Conservation (phyloP, 2,329 filamentous ascomycete genomes). For the Onygena corvina region DNA sequence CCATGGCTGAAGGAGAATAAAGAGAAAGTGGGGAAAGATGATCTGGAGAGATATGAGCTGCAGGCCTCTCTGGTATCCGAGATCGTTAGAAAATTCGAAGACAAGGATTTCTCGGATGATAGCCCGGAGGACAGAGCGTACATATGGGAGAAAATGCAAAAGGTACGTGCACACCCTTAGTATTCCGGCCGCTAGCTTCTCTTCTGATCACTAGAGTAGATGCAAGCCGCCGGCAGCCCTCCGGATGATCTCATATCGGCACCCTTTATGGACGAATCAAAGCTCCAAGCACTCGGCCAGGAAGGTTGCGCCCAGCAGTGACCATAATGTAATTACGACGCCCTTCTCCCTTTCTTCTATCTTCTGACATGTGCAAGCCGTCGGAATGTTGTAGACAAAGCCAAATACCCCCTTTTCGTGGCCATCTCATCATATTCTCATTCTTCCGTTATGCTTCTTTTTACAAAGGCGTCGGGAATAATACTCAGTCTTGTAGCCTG, state of each 20-base stretch:
- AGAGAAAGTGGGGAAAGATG: slow-evolving; percentile 49
- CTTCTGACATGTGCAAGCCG: neutral
- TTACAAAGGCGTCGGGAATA: too few relatives aligned
- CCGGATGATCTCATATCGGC: slow-evolving; percentile 67
- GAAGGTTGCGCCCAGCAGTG: slow-evolving; percentile 54
- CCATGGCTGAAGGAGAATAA: slow-evolving; percentile 74
- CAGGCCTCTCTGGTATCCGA: slow-evolving; percentile 70
- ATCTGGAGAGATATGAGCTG: slow-evolving; percentile 66
- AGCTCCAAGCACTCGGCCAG: slow-evolving; percentile 55
- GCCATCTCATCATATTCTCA: too few relatives aligned
- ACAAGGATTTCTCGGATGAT: slow-evolving; percentile 65
- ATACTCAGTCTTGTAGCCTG: too few relatives aligned
- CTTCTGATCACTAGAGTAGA: slow-evolving; percentile 43
- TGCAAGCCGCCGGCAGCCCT: slow-evolving; percentile 90
- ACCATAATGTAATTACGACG: slow-evolving; percentile 9
- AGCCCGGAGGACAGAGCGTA: slow-evolving; percentile 74
- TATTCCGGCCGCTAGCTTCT: neutral
- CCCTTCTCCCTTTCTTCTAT: neutral
- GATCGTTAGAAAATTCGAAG: slow-evolving; percentile 83
- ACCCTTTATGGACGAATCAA: slow-evolving; percentile 58
- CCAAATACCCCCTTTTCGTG: too few relatives aligned
- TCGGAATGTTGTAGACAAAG: neutral
- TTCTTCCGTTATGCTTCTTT: too few relatives aligned
- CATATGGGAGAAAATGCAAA: slow-evolving; percentile 95
- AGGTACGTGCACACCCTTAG: slow-evolving; percentile 47